A percentile compares a stretch with the other conserved stretches of the same genome.
These are phyloP conservation scores for Globisporangium radiosum DNA, from an alignment of 352 stramenopile species.

Conservation along the genomic window DNA sequence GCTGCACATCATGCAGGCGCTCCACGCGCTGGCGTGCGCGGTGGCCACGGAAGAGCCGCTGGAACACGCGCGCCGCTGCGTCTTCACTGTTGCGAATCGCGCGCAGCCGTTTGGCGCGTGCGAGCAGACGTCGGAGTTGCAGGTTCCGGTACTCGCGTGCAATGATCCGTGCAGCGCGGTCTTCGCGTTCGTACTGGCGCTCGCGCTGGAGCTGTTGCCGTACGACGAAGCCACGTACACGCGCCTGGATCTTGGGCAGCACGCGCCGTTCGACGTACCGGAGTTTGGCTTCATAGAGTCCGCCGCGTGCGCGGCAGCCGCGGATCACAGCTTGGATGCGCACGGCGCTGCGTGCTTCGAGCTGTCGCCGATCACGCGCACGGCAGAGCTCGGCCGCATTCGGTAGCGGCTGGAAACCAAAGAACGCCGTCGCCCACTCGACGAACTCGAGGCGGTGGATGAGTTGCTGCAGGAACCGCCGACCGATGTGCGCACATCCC, in stretches of 20 bases:
- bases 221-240: conserved; percentile 69
- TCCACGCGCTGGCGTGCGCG: conserved; percentile 34
- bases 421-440: conserved; percentile 73
- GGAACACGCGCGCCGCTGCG: conserved; percentile 58
- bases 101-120: conserved; percentile 35
- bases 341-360: conserved; percentile 42
- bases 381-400: conserved; percentile 71
- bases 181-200: conserved; percentile 23
- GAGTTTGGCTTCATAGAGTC: conserved; percentile 64
- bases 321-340: conserved; percentile 82
- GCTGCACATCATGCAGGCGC: conserved; percentile 36
- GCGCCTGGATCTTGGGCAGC: conserved; percentile 72
- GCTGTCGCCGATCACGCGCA: conserved; percentile 42
- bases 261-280: conserved; percentile 54
- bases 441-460: conserved; percentile 75
- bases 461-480: conserved; percentile 66
- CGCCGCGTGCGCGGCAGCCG: conserved; percentile 64
- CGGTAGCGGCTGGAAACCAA: conserved; percentile 80
- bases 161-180: conserved; percentile 31
- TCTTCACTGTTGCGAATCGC: conserved; percentile 53
- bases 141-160: conserved; percentile 44
- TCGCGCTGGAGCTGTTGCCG: conserved; percentile 35
- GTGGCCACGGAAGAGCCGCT: conserved; percentile 72
- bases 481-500: conserved; percentile 59
- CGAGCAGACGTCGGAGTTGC: conserved; percentile 42